phyloP scores from a whole-genome alignment of 805 yeast species.

The Candida ovalis region DNA sequence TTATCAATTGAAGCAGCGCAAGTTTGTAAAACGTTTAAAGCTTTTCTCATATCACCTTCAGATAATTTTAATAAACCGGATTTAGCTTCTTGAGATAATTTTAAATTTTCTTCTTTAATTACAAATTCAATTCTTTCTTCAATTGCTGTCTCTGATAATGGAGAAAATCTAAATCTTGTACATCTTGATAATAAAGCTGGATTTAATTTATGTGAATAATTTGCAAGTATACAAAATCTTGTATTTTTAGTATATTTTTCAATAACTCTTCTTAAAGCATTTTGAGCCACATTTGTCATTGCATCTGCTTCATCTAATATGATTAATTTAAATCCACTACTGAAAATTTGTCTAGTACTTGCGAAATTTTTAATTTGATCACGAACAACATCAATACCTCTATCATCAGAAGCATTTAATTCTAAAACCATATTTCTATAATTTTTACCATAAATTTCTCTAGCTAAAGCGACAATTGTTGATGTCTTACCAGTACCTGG shows the following conservation, averaged over 20 bases:
- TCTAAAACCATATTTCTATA: slow-evolving; percentile 89
- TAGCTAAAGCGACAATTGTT: slow-evolving; percentile 81
- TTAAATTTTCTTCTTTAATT: slow-evolving; percentile 60
- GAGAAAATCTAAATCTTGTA: slow-evolving; percentile 90
- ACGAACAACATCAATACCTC: slow-evolving; percentile 98
- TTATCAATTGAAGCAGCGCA: slow-evolving; percentile 71
- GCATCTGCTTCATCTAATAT: slow-evolving; percentile 96
- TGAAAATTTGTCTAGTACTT: slow-evolving; percentile 88
- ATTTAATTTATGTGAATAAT: slow-evolving; percentile 90
- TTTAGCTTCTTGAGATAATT: slow-evolving; percentile 55
- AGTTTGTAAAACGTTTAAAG: slow-evolving; percentile 90
- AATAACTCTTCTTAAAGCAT: slow-evolving; percentile 77
- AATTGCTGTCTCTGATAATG: slow-evolving; percentile 66
- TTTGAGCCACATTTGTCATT: slow-evolving; percentile 86
- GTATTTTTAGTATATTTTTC: slow-evolving; percentile 93
- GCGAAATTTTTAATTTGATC: slow-evolving; percentile 97
- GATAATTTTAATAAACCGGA: slow-evolving; percentile 65
- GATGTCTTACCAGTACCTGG: slow-evolving; percentile 95
- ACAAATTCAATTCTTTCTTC: slow-evolving; percentile 66
- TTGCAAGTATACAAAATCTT: slow-evolving; percentile 93
- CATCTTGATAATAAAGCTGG: slow-evolving; percentile 95
- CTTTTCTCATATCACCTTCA: slow-evolving; percentile 96
- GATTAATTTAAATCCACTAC: slow-evolving; percentile 79
- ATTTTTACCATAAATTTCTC: slow-evolving; percentile 77
- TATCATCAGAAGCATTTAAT: slow-evolving; percentile 93